A percentile compares a stretch with the other conserved stretches of the same genome.
Conservation (phyloP, 2,329 filamentous ascomycete genomes). For the Ophiostoma ips region DNA sequence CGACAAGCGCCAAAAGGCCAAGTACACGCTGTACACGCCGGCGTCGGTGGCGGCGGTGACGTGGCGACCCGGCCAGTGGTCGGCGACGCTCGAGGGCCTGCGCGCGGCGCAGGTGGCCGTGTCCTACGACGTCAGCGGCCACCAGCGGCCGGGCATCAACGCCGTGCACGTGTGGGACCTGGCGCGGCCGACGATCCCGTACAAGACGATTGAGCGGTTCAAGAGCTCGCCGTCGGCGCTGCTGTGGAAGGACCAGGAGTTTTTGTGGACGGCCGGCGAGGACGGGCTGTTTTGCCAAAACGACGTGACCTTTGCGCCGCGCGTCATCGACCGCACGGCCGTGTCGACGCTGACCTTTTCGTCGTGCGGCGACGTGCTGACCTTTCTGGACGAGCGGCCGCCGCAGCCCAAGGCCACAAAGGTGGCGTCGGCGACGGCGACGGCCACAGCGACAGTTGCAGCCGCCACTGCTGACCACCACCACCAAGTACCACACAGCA, state of each 20-base stretch:
- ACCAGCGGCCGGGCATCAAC: conserved; percentile 31
- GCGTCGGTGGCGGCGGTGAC: conserved; percentile 44
- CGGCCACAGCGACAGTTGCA: background rate
- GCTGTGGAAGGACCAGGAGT: conserved; percentile 50
- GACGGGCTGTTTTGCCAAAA: conserved; percentile 51
- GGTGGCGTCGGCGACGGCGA: conserved; percentile 11
- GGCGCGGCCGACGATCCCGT: conserved; percentile 52
- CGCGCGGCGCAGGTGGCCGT: conserved; percentile 49
- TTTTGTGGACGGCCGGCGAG: conserved; percentile 51
- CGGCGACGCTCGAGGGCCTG: conserved; percentile 39
- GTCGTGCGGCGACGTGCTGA: conserved; percentile 42
- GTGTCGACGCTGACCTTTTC: conserved; percentile 49
- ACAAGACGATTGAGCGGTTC: conserved; percentile 48
- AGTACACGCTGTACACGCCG: conserved; percentile 46
- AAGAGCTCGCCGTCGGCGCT: conserved; percentile 42
- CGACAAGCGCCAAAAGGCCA: conserved; percentile 50
- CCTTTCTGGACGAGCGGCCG: conserved; percentile 47
- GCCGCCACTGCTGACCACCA: conserved; percentile 24
- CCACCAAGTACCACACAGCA: too few species aligned
- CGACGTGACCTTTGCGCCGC: conserved; percentile 49
- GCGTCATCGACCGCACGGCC: conserved; percentile 47
- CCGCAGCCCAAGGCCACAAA: conserved; percentile 19
- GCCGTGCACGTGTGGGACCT: conserved; percentile 55
- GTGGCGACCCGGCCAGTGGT: conserved; percentile 53
- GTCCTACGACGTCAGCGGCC: conserved; percentile 43